phyloP scores from a whole-genome alignment of 176 grass and related monocot species.

The Oropetium thomaeum region DNA sequence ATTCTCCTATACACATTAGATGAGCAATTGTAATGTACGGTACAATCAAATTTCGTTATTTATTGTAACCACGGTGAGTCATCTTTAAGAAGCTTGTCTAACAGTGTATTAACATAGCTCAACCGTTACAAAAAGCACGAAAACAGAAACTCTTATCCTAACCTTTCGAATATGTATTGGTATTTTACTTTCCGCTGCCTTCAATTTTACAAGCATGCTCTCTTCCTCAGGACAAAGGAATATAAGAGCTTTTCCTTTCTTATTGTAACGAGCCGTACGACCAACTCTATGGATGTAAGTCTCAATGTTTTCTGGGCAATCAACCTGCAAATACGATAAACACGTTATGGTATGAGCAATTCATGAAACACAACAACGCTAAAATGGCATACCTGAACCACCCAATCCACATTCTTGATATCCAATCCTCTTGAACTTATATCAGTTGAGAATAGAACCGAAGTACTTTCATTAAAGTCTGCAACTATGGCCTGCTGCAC shows the following conservation, averaged over 20 bases:
- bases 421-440: slow-evolving; percentile 75
- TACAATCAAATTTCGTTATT: slow-evolving; percentile 5
- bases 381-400: slow-evolving; percentile 67
- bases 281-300: slow-evolving; percentile 96
- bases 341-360: slow-evolving; percentile 5
- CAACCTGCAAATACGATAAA: slow-evolving; percentile 48
- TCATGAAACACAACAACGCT: slow-evolving; percentile 10
- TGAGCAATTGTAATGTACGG: background rate
- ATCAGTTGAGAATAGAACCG: slow-evolving; percentile 94
- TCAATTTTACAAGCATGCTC: slow-evolving; percentile 84
- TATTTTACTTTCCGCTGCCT: slow-evolving; percentile 74
- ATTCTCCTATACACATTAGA: background rate
- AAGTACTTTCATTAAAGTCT: slow-evolving; percentile 65
- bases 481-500: slow-evolving; percentile 60
- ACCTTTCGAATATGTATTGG: slow-evolving; percentile 63
- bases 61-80: background rate
- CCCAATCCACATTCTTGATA: slow-evolving; percentile 92
- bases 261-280: slow-evolving; percentile 84
- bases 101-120: background rate
- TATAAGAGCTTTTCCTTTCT: slow-evolving; percentile 71
- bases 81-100: background rate
- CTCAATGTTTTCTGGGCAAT: slow-evolving; percentile 75
- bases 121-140: background rate
- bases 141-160: slow-evolving; percentile 10
- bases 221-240: slow-evolving; percentile 82